Percentiles rank a stretch among this genome's conserved stretches.
Conservation (phyloP, 2,329 filamentous ascomycete species). For the Ceratocystis eucalypticola region DNA sequence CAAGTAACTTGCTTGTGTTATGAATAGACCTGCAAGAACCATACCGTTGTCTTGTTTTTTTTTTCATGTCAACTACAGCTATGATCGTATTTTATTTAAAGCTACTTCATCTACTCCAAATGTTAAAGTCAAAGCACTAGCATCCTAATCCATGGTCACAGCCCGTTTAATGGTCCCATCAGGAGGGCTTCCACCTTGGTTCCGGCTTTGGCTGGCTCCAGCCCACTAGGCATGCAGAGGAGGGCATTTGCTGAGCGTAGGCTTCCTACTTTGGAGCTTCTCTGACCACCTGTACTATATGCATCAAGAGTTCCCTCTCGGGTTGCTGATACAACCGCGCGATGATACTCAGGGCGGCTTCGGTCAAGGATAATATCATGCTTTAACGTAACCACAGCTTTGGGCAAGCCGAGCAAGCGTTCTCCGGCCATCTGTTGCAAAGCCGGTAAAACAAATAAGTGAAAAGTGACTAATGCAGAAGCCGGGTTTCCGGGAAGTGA, state of each 20-base stretch:
- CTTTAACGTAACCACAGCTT: constrained; percentile 54
- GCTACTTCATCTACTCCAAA: too few species aligned
- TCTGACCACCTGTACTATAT: constrained; percentile 73
- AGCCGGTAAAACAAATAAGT: constrained; percentile 83
- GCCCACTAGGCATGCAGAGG: constrained; percentile 55
- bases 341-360: constrained; percentile 76
- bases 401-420: constrained; percentile 53
- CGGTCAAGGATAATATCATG: constrained; percentile 63
- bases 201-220: constrained; percentile 54
- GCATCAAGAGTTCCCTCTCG: constrained; percentile 58
- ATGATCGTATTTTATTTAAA: background rate
- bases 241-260: constrained; percentile 79
- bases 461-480: constrained; percentile 80
- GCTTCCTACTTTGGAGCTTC: constrained; percentile 81
- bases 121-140: too few species aligned
- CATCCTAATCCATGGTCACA: constrained; percentile 1
- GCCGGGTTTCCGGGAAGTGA: constrained; percentile 89
- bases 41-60: constrained; percentile 8
- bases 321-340: constrained; percentile 56
- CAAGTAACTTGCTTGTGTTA: constrained; percentile 3
- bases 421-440: constrained; percentile 66
- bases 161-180: constrained; percentile 36
- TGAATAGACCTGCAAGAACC: constrained; percentile 5
- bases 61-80: background rate
- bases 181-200: constrained; percentile 62